Evolutionary conservation across 306 rosid species (phyloP).

Genomic region (Fragaria nilgerrensis): DNA sequence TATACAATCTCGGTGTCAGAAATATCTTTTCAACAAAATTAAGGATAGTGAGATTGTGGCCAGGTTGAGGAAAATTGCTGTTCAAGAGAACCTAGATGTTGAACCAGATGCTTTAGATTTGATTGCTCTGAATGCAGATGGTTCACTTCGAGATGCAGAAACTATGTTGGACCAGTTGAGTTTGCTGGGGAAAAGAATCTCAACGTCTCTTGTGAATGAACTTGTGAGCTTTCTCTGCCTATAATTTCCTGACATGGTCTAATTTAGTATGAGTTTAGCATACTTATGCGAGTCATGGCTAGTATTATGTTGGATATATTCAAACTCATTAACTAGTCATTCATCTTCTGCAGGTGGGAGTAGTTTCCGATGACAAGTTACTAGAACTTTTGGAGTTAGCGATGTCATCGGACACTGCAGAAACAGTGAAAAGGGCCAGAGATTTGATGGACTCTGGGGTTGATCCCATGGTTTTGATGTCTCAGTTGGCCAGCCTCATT

Average conservation of each 20-base stretch:
- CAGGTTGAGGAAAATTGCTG: constrained; percentile 72
- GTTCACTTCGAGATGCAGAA: constrained; percentile 98
- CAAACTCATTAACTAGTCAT: constrained; percentile 23
- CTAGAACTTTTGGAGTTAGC: constrained; percentile 96
- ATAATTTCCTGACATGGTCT: constrained; percentile 24
- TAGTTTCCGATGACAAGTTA: constrained; percentile 88
- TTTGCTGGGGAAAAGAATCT: constrained; percentile 85
- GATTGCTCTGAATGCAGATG: constrained; percentile 93
- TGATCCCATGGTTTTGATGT: constrained; percentile 93
- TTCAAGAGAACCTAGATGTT: constrained; percentile 70
- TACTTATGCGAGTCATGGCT: neutral
- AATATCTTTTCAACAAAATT: constrained; percentile 86
- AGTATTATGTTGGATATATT: constrained; percentile 5
- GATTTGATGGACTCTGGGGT: constrained; percentile 94
- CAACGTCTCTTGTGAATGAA: constrained; percentile 92
- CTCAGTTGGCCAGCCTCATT: constrained; percentile 90
- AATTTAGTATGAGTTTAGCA: neutral
- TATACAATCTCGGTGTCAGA: constrained; percentile 89
- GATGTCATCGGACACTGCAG: constrained; percentile 89
- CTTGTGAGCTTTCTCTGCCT: constrained; percentile 66
- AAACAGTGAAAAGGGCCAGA: constrained; percentile 93
- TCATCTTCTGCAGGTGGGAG: constrained; percentile 75
- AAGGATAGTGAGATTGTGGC: constrained; percentile 78
- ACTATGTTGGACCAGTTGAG: constrained; percentile 97
- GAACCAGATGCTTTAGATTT: constrained; percentile 89